Conservation (phyloP, 257 asterid species). For the Nicotiana paniculata region DNA sequence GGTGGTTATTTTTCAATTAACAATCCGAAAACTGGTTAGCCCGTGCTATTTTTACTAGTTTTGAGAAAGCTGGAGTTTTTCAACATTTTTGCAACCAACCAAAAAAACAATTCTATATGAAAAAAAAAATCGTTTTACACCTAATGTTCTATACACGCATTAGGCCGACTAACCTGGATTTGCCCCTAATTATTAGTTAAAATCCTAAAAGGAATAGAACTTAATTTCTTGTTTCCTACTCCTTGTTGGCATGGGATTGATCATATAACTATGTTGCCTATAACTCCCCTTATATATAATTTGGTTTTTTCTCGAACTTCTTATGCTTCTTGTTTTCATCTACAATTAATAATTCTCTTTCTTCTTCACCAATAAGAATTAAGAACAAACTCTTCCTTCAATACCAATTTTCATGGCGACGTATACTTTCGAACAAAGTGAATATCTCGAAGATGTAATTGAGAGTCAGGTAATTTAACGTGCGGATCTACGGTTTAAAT, state of each 20-base stretch:
- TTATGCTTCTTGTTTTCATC: background rate
- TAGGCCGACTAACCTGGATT: too few relatives aligned
- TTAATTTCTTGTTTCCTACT: background rate
- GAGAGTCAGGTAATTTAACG: background rate
- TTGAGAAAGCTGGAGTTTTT: too few relatives aligned
- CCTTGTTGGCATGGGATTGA: background rate
- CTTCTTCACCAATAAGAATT: background rate
- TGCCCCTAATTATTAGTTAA: background rate
- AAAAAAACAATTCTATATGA: too few relatives aligned
- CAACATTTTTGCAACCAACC: too few relatives aligned
- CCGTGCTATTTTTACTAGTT: too few relatives aligned
- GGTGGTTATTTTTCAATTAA: too few relatives aligned
- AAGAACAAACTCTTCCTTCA: background rate
- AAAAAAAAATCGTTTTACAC: too few relatives aligned
- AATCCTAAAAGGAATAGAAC: background rate
- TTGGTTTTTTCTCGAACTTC: background rate
- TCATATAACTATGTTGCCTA: background rate
- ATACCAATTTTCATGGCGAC: background rate
- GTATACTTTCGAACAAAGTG: background rate
- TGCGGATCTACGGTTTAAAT: too few relatives aligned
- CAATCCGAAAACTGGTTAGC: too few relatives aligned
- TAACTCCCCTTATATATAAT: background rate
- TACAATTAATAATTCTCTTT: background rate
- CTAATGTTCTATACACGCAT: too few relatives aligned
- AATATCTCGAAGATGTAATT: background rate